Percentiles rank a stretch among this genome's conserved stretches.
phyloP scores from a whole-genome alignment of 805 yeast species.

The Pichia heedii region DNA sequence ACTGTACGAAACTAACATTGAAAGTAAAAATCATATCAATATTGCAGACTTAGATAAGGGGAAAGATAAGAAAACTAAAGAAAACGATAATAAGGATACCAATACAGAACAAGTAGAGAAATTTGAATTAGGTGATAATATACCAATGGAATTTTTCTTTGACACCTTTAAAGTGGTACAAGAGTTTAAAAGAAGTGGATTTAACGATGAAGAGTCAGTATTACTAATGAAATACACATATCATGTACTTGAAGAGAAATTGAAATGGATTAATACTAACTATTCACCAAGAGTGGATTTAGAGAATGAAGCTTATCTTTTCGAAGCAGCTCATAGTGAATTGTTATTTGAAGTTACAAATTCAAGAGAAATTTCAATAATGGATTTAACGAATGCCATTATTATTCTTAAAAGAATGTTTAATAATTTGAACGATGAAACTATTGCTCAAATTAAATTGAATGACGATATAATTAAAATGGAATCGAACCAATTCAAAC shows the following conservation, averaged over 20 bases:
- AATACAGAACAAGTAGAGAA: background rate
- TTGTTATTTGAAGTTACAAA: conserved; percentile 67
- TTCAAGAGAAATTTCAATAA: conserved; percentile 60
- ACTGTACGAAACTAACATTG: background rate
- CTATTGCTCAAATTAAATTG: conserved; percentile 44
- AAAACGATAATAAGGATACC: background rate
- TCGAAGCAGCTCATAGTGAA: conserved; percentile 89
- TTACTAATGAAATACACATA: conserved; percentile 41
- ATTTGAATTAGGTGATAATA: conserved; percentile 10
- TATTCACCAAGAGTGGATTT: conserved; percentile 55
- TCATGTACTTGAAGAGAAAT: conserved; percentile 26
- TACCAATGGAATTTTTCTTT: conserved; percentile 32
- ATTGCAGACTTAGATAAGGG: background rate
- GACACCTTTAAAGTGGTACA: conserved; percentile 57
- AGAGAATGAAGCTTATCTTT: conserved; percentile 81
- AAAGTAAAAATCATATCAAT: background rate
- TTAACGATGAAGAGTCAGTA: conserved; percentile 52
- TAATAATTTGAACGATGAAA: conserved; percentile 68
- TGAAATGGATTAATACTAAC: conserved; percentile 38
- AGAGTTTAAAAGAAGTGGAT: conserved; percentile 46
- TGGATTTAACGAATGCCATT: conserved; percentile 55
- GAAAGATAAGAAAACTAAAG: background rate
- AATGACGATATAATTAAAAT: conserved; percentile 68
- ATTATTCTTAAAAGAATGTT: conserved; percentile 65
- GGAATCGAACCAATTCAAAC: conserved; percentile 76